Base-by-base conservation (phyloP, 805 yeast species). In the Pichia scutulata region DNA sequence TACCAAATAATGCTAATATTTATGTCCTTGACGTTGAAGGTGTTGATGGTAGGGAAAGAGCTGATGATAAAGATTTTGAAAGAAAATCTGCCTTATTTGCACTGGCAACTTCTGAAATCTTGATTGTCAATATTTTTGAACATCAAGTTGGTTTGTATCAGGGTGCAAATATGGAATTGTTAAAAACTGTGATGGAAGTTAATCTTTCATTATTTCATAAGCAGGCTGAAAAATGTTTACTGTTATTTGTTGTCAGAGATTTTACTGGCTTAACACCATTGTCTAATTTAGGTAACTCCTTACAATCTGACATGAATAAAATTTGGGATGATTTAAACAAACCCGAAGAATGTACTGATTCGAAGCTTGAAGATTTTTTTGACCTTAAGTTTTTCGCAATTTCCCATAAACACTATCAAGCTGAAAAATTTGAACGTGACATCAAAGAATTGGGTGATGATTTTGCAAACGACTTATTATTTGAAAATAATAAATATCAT, bases 21-120 rank as follows among this genome's bases (percentile, higher is more conserved):
- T 76, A 88, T 54, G 95, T 93, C 2, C 77, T 93, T 77, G 99
- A 93, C 64, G 98, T 93, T n/a, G 99, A 93, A 69, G 99, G 99
- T 45, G 90, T 97, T 0, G 99, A 93, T 70, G 98, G 99, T 45
- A 78, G 97, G 53, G 99, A 93, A 69, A 78, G 97, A 50, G 98
- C 98, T 24, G 99, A 93, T 60, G 98, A 93, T 67, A 97, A 93
- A 68, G 99, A 93, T 68, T 93, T 93, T 66, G 99, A 93, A 68
- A 78, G 99, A 51, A 93, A 93, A 59, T 90, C 97, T 1, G 98
- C 98, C 0, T 71, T 93, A 41, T 93, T 93, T 72, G 98, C 99
- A 0, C 72, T 93, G 54, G 80, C 97, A 12, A 90, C 97, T 0
- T 82, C 93, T 16, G 98, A 93, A 62, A 82, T 90, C 6, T 73